phyloP scores from a whole-genome alignment of 2,329 filamentous ascomycete species.

The Botrytis fragariae region DNA sequence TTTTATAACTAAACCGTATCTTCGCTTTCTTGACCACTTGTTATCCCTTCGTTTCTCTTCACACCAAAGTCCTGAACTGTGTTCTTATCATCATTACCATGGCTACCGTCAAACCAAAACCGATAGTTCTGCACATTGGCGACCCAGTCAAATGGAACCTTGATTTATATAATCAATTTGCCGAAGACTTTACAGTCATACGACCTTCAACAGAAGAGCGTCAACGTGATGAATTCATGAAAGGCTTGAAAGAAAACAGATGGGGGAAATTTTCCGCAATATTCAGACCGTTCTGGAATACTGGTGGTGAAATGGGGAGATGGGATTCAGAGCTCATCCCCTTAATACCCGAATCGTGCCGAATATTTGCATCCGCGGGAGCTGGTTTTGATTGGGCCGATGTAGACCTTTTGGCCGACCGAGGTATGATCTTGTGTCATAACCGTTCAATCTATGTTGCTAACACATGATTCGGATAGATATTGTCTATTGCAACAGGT shows the following conservation, averaged over 20 bases:
- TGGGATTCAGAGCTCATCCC: constrained; percentile 60
- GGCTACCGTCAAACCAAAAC: constrained; percentile 24
- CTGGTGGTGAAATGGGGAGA: constrained; percentile 62
- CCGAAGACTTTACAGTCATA: constrained; percentile 44
- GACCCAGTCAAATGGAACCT: constrained; percentile 39
- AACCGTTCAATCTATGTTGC: neutral
- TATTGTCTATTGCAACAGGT: constrained; percentile 68
- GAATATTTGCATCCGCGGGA: constrained; percentile 58
- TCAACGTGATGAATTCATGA: constrained; percentile 48
- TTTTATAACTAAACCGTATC: neutral
- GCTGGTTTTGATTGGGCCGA: constrained; percentile 65
- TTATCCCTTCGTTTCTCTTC: neutral
- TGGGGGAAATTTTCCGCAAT: constrained; percentile 54
- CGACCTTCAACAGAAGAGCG: constrained; percentile 52
- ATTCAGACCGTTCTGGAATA: constrained; percentile 62
- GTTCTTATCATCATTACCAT: neutral
- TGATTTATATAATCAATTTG: constrained; percentile 40
- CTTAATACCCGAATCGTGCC: constrained; percentile 51
- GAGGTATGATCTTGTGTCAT: constrained; percentile 39
- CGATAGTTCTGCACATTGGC: constrained; percentile 38
- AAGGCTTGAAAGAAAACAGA: constrained; percentile 48
- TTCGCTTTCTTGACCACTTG: neutral
- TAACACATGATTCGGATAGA: constrained; percentile 34
- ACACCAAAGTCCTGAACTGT: neutral
- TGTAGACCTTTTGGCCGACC: constrained; percentile 56